Evolutionary conservation across 2,329 filamentous ascomycete species (phyloP).

Genomic region (Aspergillus fumigatus): DNA sequence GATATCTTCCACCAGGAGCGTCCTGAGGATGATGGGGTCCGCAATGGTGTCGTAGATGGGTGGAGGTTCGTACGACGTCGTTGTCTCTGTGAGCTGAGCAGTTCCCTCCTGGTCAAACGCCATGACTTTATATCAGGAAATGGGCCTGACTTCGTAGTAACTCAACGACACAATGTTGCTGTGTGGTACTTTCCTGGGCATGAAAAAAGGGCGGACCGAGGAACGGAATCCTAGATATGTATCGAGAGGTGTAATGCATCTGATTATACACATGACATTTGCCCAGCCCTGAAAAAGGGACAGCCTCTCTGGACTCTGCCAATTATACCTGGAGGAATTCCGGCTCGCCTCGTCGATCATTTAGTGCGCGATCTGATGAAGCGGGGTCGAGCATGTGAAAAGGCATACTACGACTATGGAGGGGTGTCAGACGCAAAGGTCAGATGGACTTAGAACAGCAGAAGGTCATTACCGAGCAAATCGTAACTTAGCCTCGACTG

Average conservation of each 20-base stretch:
- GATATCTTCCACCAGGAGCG: constrained; percentile 7
- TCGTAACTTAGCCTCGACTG: neutral
- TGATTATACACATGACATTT: neutral
- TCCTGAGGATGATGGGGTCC: neutral
- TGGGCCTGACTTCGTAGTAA: too few species aligned
- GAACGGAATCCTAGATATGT: neutral
- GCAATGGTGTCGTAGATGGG: constrained; percentile 4
- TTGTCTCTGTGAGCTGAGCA: too few species aligned
- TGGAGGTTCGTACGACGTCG: too few species aligned
- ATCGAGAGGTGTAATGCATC: neutral
- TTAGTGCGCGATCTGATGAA: neutral
- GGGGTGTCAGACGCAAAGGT: neutral
- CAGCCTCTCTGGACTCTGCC: neutral
- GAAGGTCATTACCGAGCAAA: neutral
- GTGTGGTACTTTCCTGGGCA: too few species aligned
- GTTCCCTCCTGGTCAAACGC: too few species aligned
- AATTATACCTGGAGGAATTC: neutral
- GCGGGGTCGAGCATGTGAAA: neutral
- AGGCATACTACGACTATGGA: neutral
- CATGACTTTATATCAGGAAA: too few species aligned
- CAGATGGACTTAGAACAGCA: neutral
- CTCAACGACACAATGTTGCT: too few species aligned
- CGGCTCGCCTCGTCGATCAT: too few species aligned
- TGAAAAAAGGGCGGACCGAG: too few species aligned
- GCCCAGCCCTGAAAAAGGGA: neutral